Evolutionary conservation across 2,329 filamentous ascomycete species (phyloP).

Genomic region (Zasmidium citrigriseum): DNA sequence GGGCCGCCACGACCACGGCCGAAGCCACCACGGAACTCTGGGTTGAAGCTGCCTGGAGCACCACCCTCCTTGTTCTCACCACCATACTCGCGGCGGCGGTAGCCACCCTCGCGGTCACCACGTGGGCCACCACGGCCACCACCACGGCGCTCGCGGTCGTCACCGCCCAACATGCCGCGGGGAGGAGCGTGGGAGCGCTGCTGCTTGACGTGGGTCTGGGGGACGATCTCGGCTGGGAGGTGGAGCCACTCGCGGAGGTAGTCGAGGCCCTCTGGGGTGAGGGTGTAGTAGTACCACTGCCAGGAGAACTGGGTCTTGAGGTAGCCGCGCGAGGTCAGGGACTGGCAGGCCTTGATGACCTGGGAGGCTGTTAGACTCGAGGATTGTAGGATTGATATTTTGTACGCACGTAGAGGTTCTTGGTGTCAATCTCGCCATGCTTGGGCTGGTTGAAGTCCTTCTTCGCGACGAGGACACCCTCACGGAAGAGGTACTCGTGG

Average conservation of each 20-base stretch:
- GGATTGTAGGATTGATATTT: not conserved
- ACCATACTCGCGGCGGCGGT: slow-evolving; percentile 48
- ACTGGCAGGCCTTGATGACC: slow-evolving; percentile 98
- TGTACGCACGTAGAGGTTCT: slow-evolving; percentile 83
- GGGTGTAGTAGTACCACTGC: slow-evolving; percentile 99
- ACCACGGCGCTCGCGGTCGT: slow-evolving; percentile 73
- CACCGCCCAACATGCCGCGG: slow-evolving; percentile 91
- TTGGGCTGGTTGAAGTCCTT: slow-evolving; percentile 99
- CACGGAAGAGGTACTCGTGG: slow-evolving; percentile 96
- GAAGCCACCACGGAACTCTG: slow-evolving; percentile 71
- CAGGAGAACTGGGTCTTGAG: slow-evolving; percentile 99
- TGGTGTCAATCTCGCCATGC: slow-evolving; percentile 98
- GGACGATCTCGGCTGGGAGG: slow-evolving; percentile 98
- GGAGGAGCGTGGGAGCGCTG: slow-evolving; percentile 97
- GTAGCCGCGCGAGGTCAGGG: slow-evolving; percentile 94
- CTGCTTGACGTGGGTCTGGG: slow-evolving; percentile 99
- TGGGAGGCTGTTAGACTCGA: slow-evolving; percentile 29
- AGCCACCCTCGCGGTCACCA: slow-evolving; percentile 70
- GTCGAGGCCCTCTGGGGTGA: slow-evolving; percentile 98
- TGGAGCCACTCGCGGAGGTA: slow-evolving; percentile 99
- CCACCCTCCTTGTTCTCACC: slow-evolving; percentile 84
- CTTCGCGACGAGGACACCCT: slow-evolving; percentile 90
- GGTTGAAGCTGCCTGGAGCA: slow-evolving; percentile 87
- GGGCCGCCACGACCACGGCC: slow-evolving; percentile 60
- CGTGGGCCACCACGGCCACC: slow-evolving; percentile 75